A percentile compares a stretch with the other conserved stretches of the same genome.
Evolutionary conservation across 306 rosid genomes (phyloP).

Genomic region (Biancaea sappan): DNA sequence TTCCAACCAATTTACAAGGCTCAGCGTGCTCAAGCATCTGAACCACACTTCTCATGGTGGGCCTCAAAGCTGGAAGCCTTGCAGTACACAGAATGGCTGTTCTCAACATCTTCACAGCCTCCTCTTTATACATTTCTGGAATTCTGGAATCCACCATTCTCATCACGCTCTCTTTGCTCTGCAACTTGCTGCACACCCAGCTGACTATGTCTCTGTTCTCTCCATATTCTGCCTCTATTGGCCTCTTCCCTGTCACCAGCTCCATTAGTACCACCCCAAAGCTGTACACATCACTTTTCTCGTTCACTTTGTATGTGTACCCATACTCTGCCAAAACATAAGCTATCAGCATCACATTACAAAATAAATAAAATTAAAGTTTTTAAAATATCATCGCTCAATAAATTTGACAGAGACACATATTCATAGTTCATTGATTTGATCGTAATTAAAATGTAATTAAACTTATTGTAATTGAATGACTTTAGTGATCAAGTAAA

Average conservation of each 20-base stretch:
- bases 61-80: slow-evolving; percentile 68
- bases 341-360: background rate
- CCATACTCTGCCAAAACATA: slow-evolving; percentile 96
- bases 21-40: slow-evolving; percentile 83
- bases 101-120: slow-evolving; percentile 67
- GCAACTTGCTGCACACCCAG: slow-evolving; percentile 66
- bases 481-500: no score
- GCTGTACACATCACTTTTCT: slow-evolving; percentile 94
- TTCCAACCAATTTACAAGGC: slow-evolving; percentile 59
- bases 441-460: no score
- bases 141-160: slow-evolving; percentile 62
- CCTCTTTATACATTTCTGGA: slow-evolving; percentile 58
- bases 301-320: slow-evolving; percentile 76
- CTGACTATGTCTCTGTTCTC: slow-evolving; percentile 83
- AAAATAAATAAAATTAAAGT: background rate
- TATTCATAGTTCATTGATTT: no score
- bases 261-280: slow-evolving; percentile 94
- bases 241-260: slow-evolving; percentile 75
- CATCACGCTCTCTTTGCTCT: slow-evolving; percentile 51
- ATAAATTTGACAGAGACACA: no score
- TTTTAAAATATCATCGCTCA: no score
- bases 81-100: slow-evolving; percentile 72
- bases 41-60: slow-evolving; percentile 86
- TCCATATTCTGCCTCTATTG: slow-evolving; percentile 76
- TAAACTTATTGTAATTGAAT: no score